Base-by-base conservation (phyloP, 2,329 filamentous ascomycete genomes). In the Cladophialophora chaetospira region DNA sequence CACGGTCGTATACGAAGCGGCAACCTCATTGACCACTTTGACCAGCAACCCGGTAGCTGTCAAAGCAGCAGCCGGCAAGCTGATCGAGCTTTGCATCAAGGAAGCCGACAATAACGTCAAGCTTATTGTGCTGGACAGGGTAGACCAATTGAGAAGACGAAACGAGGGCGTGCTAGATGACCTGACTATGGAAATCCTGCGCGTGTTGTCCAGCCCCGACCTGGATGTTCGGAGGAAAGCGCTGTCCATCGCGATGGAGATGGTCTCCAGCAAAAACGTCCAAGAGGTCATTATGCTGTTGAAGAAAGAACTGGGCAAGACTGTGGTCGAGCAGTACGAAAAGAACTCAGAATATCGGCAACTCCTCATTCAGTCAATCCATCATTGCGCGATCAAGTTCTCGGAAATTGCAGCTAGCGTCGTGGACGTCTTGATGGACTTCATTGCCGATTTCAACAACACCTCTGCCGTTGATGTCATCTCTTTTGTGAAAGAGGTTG, bases 71-170 rank as follows among this genome's bases (percentile, higher is more conserved):
- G 94, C 94, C 11, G 84, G 85, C 66, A 99, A 99, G 71, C 94
- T 99, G 72, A 96, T 97, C 63, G 94, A 99, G 73, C 81, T 99
- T 6, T 91, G 89, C 71, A 97, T 99, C 72, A 96, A 96, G 76
- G 94, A 97, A 75, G 88, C 94, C 0, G 94, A 99, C 73, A 99
- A 99, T 79, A 99, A 99, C 70, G 94, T 99, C 63, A 99, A 99
- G 78, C 86, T 99, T 43, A 99, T 99, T 66, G 94, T 99, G 17
- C 81, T 99, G 40, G 94, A 97, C 69, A 88, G 93, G 43, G 94
- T 99, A 33, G 88, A 96, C 68, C 87, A 93, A 68, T 75, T 97
- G 61, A 84, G 92, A 66, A 86, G 88, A 71, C 90, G 90, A 74
- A 95, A 96, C 66, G 89, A 94, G 70, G 92, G 92, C 50, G 86